Evolutionary conservation across 1,284 basidiomycete species (phyloP).

Genomic region (Stygiomarasmius scandens): DNA sequence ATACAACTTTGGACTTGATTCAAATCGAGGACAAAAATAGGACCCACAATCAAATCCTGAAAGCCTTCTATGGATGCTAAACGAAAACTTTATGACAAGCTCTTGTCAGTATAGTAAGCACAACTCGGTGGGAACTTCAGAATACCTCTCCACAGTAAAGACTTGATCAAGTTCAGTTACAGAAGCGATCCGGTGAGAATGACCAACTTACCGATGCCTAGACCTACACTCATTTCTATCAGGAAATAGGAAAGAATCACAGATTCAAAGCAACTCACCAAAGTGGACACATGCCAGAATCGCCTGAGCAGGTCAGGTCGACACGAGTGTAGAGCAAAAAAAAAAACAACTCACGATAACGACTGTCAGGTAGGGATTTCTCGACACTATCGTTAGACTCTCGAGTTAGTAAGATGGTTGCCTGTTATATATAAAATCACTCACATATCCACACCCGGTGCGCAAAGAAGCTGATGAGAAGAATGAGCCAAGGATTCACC

Average conservation of each 20-base stretch:
- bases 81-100: conserved; percentile 26
- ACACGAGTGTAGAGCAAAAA: background rate
- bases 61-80: conserved; percentile 32
- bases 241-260: background rate
- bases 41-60: conserved; percentile 36
- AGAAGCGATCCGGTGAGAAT: background rate
- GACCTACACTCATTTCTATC: conserved; percentile 25
- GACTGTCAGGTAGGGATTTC: conserved; percentile 34
- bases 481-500: conserved; percentile 1
- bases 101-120: background rate
- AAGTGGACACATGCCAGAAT: conserved; percentile 39
- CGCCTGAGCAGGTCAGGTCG: conserved; percentile 26
- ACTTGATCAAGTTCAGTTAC: conserved; percentile 25
- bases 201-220: conserved; percentile 38
- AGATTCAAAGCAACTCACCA: conserved; percentile 27
- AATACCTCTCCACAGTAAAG: conserved; percentile 42
- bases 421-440: conserved; percentile 14
- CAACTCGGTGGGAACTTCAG: background rate
- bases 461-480: conserved; percentile 40
- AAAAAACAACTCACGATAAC: conserved; percentile 33
- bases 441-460: conserved; percentile 45
- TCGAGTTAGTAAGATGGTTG: conserved; percentile 2
- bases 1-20: background rate
- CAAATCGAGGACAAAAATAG: background rate
- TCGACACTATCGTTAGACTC: conserved; percentile 33